Base-by-base conservation (phyloP, 2,329 filamentous ascomycete genomes). In the Fusarium oligoseptatum region DNA sequence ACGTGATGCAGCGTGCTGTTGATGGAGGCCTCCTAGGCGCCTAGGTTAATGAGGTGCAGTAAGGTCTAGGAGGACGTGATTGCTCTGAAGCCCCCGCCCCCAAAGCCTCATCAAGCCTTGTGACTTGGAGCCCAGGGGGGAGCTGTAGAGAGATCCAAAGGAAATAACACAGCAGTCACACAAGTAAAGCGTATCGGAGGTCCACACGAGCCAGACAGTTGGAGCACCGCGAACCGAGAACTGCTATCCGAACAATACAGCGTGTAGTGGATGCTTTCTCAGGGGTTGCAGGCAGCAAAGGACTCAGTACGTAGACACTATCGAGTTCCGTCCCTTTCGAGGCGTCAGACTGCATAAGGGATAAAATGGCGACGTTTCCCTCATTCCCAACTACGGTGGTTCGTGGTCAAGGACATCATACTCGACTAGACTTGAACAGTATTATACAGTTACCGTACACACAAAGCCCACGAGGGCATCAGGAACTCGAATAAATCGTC, bases 401-500 rank as follows among this genome's bases (percentile, higher is more conserved):
- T 15, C 43, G 7, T 24, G 43, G 14, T 17, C 52, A n/a, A n/a
- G 17, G 24, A 36, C 14, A 22, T 56, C 11, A 56, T 36, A 17
- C 27, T 34, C 55, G n/a, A 57, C 32, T 20, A 36, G 48, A 20
- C 48, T 29, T 37, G 17, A 56, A 12, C 52, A 56, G 32, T 57
- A 57, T 55, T 55, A 55, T 55, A 55, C 50, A 55, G 50, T 55
- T 55, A 55, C 50, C 50, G 27, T 55, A 55, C 62, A n/a, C 39
- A n/a, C 45, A 45, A 62, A 45, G 17, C 32, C 27, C 27, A 55
- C 11, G 17, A 55, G 17, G 50, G 27, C 50, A 55, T 34, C 50
- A 55, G 50, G 50, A 55, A 57, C 55, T 57, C 32, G 32, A 73
- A 60, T 73, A 67, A 72, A 76, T 76, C 73, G 56, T 74, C 67